Base-by-base conservation (phyloP, 306 rosid species). In the Adenanthera pavonina region DNA sequence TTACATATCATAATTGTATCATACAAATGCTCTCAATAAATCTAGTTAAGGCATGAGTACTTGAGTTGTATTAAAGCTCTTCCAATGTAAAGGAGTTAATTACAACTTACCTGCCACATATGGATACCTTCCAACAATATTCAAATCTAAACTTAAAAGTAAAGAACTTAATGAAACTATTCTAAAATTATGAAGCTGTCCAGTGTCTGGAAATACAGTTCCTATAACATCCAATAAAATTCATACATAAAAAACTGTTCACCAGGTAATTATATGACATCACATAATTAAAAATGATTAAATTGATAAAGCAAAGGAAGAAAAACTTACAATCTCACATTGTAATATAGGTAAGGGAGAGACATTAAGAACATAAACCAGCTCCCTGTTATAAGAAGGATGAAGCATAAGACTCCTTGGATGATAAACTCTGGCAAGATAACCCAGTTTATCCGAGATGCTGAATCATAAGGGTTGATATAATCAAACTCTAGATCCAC, bases 401-500 rank as follows among this genome's bases (percentile, higher is more conserved):
- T 25, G 81, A 89, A 36, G 85, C 93, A 88, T 76, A 93, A 74
- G 77, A 86, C 77, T 85, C 89, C 99, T 77, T 89, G 92, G 41
- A 74, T 46, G n/a, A 93, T 73, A 86, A 88, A 91, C 92, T 95
- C 99, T 0, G 99, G 97, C 83, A 95, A 74, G 64, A 95, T 53
- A 72, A 86, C 86, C 78, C 35, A 59, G 89, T 95, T 95, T 76
- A 95, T 88, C 85, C 90, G 84, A 77, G 90, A 81, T 19, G 98
- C 89, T 49, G 97, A 90, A 86, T 95, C 98, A 48, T 90, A 94
- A 1, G 98, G 97, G 76, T 94, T 94, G 85, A 94, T 91, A 74
- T 94, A 91, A 87, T 94, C 98, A 72, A 85, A 94, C 83, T 94
- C 98, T 16, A 94, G 81, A 81, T 94, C 98, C 81, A 92, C 89